Base-by-base conservation (phyloP, 331 rosid genomes). In the Cydonia oblonga region DNA sequence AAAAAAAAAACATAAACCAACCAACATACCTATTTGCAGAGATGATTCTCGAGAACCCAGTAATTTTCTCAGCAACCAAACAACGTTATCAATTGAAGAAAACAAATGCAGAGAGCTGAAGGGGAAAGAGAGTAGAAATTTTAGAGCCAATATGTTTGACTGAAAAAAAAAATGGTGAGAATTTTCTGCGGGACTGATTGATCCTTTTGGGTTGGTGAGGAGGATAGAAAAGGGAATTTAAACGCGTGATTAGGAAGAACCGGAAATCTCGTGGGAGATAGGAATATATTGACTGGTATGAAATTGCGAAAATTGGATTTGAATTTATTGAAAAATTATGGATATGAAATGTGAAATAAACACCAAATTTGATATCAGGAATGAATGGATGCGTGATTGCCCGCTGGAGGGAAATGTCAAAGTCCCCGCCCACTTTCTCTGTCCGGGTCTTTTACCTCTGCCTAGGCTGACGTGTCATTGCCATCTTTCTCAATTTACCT, bases 151-250 rank as follows among this genome's bases (percentile, higher is more conserved):
- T 4, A 38, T 54, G 69, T 72, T 72, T 72, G 76, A 72, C 69
- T 72, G 68, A 19, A 57, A 32, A 70, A 42, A 25, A 26, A 72
- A 58, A 57, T 23, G 28, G 28, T 19, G 26, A 60, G 76, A n/a
- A 72, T 60, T 72, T 72, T 72, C 69, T 42, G 28, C 63, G 42
- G 1, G 76, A 44, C 69, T 42, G 40, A 57, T 58, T 38, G 4
- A 35, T 33, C 2, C 9, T 38, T 38, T 71, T 71, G 67, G 75
- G 49, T 38, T 38, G 75, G 75, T 71, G 11, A 35, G 66, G 66
- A 57, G 40, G 59, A 53, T 0, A 22, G 13, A 33, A n/a, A 51
- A 25, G 38, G 25, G 13, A 28, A 15, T 13, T 0, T 57, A 4
- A 33, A 72, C 76, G 76, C 69, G 76, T 72, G 5, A 22, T 57